A percentile compares a stretch with the other conserved stretches of the same genome.
Evolutionary conservation across 352 stramenopile genomes (phyloP).

Genomic region (Nothophytophthora sp.): DNA sequence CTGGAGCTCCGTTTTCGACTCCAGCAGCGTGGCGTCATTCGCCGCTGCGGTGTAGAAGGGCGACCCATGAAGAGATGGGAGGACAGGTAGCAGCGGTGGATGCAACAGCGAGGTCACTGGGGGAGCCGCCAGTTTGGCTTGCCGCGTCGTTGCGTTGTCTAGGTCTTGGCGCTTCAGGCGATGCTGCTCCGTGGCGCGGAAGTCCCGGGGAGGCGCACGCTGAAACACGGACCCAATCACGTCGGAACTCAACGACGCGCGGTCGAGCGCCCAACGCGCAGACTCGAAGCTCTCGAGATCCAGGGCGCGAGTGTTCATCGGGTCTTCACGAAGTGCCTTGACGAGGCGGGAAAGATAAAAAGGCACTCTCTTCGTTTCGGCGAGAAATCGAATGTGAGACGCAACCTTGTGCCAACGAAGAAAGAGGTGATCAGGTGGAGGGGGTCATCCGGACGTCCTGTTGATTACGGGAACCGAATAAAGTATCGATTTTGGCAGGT

Average conservation of each 20-base stretch:
- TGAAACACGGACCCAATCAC: conserved; percentile 20
- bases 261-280: neutral
- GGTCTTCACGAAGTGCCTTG: conserved; percentile 3
- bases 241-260: conserved; percentile 8
- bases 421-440: no score
- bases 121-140: no score
- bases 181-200: neutral
- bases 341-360: no score
- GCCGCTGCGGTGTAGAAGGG: no score
- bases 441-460: neutral
- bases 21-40: no score
- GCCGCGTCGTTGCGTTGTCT: neutral
- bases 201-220: conserved; percentile 1
- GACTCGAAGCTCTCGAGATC: conserved; percentile 16
- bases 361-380: no score
- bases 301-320: neutral
- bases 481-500: neutral
- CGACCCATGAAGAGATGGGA: no score
- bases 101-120: no score
- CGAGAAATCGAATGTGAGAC: no score
- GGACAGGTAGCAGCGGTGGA: no score
- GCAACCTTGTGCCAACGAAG: no score
- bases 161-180: neutral
- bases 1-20: no score
- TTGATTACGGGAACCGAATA: neutral